Evolutionary conservation across 2,329 filamentous ascomycete species (phyloP), one percentile per base, ranked within the genome.

Genomic region (Colletotrichum tabaci): DNA sequence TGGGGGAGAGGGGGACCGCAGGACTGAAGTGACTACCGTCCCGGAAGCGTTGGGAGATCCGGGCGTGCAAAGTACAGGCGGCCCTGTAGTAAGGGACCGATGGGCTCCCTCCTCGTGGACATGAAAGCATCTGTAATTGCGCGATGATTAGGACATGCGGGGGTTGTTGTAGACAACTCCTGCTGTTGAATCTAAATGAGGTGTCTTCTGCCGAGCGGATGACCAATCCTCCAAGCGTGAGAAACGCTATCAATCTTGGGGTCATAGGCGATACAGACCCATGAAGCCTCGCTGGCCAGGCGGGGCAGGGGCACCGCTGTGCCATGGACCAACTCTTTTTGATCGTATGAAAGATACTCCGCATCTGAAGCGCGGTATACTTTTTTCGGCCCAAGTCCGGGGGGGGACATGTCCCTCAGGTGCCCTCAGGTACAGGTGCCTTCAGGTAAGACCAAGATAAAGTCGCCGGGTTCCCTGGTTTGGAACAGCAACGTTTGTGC

Each of bases 291-390:
- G 23, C 23, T 52, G 15, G 66, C 58, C 40, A 42, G 42, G 44
- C 50, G 35, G 21, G 56, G 23, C 49, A 61, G 49, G 56, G 52
- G 46, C 44, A 35, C 30, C 68, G 52, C 52, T 67, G 52, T 40
- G 44, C 47, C n/a, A 23, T 26, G n/a, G 40, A 53, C 5, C 30
- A 26, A 46, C 49, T 35, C 30, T 35, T 35, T 18, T 16, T 21
- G 30, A n/a, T 71, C 57, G 52, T 71, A 71, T 53, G 64, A 71
- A 67, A 26, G 64, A 71, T 71, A 26, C 23, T 23, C 56, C 61
- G 4, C 5, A 35, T 62, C 55, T 69, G 69, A 62, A 68, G 65
- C 65, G 30, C 65, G 46, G 53, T 55, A 66, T 26, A 23, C 47
- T 60, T 62, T 35, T 57, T 52, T 9, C 50, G 50, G 56, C 49